phyloP scores from a whole-genome alignment of 805 yeast species.

The Candida maris region DNA sequence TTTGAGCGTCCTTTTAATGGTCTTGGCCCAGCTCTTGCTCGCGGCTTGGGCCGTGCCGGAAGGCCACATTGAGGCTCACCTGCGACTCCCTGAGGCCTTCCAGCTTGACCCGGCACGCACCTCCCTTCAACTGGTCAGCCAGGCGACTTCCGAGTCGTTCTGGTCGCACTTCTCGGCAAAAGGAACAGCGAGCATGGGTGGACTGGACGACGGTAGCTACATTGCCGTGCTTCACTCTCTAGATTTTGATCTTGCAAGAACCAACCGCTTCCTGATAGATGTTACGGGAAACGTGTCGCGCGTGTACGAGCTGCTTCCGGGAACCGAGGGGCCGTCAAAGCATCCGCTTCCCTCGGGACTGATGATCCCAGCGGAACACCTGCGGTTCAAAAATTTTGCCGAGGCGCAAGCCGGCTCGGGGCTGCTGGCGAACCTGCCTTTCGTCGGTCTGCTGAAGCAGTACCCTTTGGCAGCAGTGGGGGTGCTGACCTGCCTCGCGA shows the following conservation, averaged over 20 bases:
- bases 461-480: conserved; percentile 18
- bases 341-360: conserved; percentile 7
- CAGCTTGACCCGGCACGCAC: conserved; percentile 22
- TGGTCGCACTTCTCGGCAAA: conserved; percentile 11
- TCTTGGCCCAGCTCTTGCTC: too few species aligned
- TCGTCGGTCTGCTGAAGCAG: conserved; percentile 14
- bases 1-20: too few species aligned
- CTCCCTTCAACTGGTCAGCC: conserved; percentile 4
- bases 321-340: conserved; percentile 4
- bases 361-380: conserved; percentile 9
- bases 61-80: background rate
- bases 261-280: conserved; percentile 11
- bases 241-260: conserved; percentile 17
- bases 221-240: conserved; percentile 13
- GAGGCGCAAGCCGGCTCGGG: conserved; percentile 11
- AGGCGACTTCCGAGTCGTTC: background rate
- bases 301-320: conserved; percentile 12
- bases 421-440: conserved; percentile 18
- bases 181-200: conserved; percentile 15
- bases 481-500: conserved; percentile 5
- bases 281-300: conserved; percentile 6
- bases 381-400: conserved; percentile 14
- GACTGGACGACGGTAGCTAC: conserved; percentile 13
- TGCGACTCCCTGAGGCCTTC: conserved; percentile 6
- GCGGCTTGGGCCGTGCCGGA: background rate